phyloP scores from a whole-genome alignment of 345 rosid species.

The Zanthoxylum bungeanum region DNA sequence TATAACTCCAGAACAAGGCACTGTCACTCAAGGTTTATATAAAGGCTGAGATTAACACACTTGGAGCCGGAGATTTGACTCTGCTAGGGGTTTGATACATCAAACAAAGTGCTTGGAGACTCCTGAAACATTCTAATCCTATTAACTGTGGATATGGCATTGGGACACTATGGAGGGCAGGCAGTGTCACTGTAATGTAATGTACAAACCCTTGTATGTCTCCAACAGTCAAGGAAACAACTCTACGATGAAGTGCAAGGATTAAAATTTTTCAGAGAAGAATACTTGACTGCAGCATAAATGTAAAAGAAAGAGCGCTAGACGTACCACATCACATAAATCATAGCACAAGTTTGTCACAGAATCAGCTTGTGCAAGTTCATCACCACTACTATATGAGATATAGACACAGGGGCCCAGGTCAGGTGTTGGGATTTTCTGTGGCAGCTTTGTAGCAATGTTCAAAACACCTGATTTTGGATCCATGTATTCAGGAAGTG shows the following conservation, averaged over 20 bases:
- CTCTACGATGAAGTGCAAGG: slow-evolving; percentile 1
- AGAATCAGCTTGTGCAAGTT: slow-evolving; percentile 43
- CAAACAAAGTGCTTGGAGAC: not conserved
- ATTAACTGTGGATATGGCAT: not conserved
- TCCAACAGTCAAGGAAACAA: not conserved
- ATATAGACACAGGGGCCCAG: slow-evolving; percentile 79
- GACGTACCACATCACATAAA: slow-evolving; percentile 70
- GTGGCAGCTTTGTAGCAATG: slow-evolving; percentile 61
- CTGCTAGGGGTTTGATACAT: not conserved
- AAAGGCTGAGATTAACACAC: not conserved
- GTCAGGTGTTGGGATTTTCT: slow-evolving; percentile 44
- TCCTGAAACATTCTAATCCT: not conserved
- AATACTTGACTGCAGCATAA: not conserved
- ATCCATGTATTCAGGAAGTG: slow-evolving; percentile 84
- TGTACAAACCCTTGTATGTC: not conserved
- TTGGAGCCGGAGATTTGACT: not conserved
- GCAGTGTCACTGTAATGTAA: not conserved
- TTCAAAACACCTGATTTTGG: slow-evolving; percentile 66
- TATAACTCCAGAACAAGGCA: not conserved
- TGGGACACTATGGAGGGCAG: not conserved
- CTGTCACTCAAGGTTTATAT: not conserved
- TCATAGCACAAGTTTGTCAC: slow-evolving; percentile 66
- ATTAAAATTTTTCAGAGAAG: slow-evolving; percentile 5
- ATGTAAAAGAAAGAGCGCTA: slow-evolving; percentile 9
- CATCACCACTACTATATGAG: slow-evolving; percentile 74